phyloP scores from a whole-genome alignment of 2,329 filamentous ascomycete species.

The Gremmenia infestans region DNA sequence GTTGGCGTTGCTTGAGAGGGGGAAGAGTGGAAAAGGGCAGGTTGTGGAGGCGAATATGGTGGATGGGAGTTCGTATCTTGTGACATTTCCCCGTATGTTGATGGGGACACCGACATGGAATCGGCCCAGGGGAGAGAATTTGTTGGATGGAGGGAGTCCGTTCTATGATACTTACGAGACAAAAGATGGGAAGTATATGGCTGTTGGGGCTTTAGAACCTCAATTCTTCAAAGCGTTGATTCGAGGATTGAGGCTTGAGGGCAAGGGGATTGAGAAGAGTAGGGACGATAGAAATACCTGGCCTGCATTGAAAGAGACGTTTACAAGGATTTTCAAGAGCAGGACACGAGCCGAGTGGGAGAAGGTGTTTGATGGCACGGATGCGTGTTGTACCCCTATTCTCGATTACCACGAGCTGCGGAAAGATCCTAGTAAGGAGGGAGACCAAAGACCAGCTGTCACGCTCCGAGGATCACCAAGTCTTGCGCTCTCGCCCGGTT shows the following conservation, averaged over 20 bases:
- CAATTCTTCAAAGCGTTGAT: conserved; percentile 73
- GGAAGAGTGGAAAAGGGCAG: conserved; percentile 65
- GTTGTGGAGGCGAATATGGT: conserved; percentile 98
- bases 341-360: conserved; percentile 81
- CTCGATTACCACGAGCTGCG: conserved; percentile 71
- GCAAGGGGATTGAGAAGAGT: conserved; percentile 45
- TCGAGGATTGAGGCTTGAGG: conserved; percentile 57
- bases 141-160: conserved; percentile 78
- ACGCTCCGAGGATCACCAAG: conserved; percentile 66
- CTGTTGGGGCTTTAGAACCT: conserved; percentile 86
- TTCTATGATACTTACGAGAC: conserved; percentile 91
- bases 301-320: conserved; percentile 58
- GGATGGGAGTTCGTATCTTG: conserved; percentile 76
- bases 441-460: conserved; percentile 67
- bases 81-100: conserved; percentile 68
- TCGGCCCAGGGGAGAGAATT: conserved; percentile 64
- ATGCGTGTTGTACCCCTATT: conserved; percentile 90
- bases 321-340: conserved; percentile 59
- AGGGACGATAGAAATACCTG: conserved; percentile 60
- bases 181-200: conserved; percentile 71
- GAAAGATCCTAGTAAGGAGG: conserved; percentile 42
- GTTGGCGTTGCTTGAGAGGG: conserved; percentile 67
- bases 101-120: conserved; percentile 59
- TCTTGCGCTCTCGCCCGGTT: conserved; percentile 50
- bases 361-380: conserved; percentile 76